Evolutionary conservation across 2,329 filamentous ascomycete genomes (phyloP), one percentile per base, ranked within the genome.

Genomic region (Coniosporium tulheliwenetii): DNA sequence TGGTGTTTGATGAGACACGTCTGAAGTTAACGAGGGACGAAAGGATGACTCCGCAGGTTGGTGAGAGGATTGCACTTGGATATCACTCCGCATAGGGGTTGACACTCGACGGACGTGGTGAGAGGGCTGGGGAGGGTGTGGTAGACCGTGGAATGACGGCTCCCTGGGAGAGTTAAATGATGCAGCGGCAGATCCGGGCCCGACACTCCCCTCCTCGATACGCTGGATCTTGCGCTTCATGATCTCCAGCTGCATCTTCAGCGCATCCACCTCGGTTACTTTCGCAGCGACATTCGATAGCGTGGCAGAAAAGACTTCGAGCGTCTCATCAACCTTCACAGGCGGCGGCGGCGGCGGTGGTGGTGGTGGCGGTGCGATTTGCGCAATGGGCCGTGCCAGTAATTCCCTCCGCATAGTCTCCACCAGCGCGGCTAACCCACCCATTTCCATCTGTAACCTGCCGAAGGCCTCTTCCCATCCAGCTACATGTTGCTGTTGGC

Each of bases 211-310:
- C 51, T 63, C 57, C 45, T 63, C 60, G 12, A 64, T 46, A 9
- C 54, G 53, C 39, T 57, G 53, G 15, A 70, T 52, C 37, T 62
- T 63, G 41, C 64, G 63, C 50, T 65, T 67, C 51, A 70, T 54
- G 10, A 70, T 60, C 39, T 68, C 64, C 9, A 70, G 50, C 39
- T 64, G 62, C 47, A 69, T 55, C 45, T 61, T 66, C 37, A 70
- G 44, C 5, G 53, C 59, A 40, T 69, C 66, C 9, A 70, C 53
- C 43, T 70, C 66, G 30, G 60, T 63, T 8, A 60, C 59, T 48
- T 65, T 65, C 37, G 55, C 56, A 7, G 61, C 57, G 16, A 68
- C 52, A 19, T 51, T 50, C 38, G 55, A 51, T 2, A 67, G 50
- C 43, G 63, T 62, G 14, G 53, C 53, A 8, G 63, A 60, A 43